These are phyloP conservation scores for Ceratobasidium sp. DNA, from an alignment of 1,284 basidiomycete species.

Conservation along the genomic window DNA sequence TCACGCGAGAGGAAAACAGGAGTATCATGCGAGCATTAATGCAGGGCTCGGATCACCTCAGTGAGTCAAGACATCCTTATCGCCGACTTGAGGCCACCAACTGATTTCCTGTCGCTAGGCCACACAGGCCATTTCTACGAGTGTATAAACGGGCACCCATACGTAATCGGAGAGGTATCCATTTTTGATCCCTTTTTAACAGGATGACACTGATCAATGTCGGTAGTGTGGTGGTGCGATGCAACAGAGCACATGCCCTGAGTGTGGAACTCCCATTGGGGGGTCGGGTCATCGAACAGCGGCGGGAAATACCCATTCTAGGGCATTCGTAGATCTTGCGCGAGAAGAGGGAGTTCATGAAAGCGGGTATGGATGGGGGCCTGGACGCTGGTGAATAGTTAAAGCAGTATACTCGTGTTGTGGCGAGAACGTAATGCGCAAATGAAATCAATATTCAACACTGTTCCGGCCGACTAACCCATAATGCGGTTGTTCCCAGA, in stretches of 20 bases:
- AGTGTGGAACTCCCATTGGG: constrained; percentile 65
- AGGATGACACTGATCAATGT: constrained; percentile 23
- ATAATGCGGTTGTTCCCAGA: background rate
- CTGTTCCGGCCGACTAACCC: background rate
- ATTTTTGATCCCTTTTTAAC: constrained; percentile 43
- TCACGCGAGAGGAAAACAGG: constrained; percentile 65
- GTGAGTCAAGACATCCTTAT: background rate
- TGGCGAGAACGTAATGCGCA: background rate
- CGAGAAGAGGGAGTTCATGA: constrained; percentile 8
- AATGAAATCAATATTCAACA: background rate
- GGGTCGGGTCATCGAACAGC: constrained; percentile 61
- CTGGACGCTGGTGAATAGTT: background rate
- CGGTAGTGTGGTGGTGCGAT: constrained; percentile 68
- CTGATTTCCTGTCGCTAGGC: background rate
- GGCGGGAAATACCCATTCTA: constrained; percentile 60
- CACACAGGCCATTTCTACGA: constrained; percentile 64
- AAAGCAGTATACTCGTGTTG: background rate
- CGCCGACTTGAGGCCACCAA: background rate
- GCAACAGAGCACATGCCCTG: constrained; percentile 62
- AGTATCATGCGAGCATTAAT: constrained; percentile 62
- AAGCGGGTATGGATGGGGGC: constrained; percentile 27
- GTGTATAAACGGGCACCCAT: constrained; percentile 65
- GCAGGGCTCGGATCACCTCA: constrained; percentile 23
- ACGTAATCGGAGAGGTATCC: constrained; percentile 63
- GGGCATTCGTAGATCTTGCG: constrained; percentile 58